Base-by-base conservation (phyloP, 2,329 filamentous ascomycete genomes). In the Phialemoniopsis sp. region DNA sequence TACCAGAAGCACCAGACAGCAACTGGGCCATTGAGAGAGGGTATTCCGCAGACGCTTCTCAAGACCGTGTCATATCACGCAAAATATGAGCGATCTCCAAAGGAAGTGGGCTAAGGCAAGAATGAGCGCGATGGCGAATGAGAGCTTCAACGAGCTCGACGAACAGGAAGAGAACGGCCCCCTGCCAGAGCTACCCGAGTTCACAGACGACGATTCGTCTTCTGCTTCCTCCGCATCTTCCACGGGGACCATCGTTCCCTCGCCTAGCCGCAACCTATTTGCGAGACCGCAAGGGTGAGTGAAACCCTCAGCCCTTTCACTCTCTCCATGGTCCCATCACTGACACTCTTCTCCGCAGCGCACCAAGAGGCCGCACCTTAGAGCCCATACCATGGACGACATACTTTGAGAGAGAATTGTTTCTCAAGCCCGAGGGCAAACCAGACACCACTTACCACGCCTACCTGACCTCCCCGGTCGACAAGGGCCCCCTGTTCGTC, bases 391-490 rank as follows among this genome's bases (percentile, higher is more conserved):
- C 85, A 28, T 98, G 93, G 93, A 89, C 87, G 17, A 80, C 86
- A 29, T 97, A 89, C 67, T 97, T 96, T 64, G 80, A 89, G 48
- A 82, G 89, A 52, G 91, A 97, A 59, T 72, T 97, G 40, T 89
- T 80, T 53, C 72, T 97, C 37, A 69, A 76, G 41, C 66, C 70
- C 37, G 58, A 65, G 35, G 53, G 62, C 29, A 59, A 60, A 10
- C 26, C 65, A 49, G 46, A 66, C 16, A 76, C 88, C 32, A 78
- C 72, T 37, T 85, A 90, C 56, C 93, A 98, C 67, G 87, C 80
- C 41, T 97, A 97, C 60, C 72, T 97, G 32, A 95, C 82, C 15
- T 89, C 89, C 1, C 90, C 91, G 8, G 74, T 75, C 32, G 81
- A 75, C 29, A 75, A 76, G 45, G 87, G 85, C 0, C 89, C 91